A percentile compares a stretch with the other conserved stretches of the same genome.
Evolutionary conservation across 306 rosid species (phyloP).

Genomic region (Quercus alba): DNA sequence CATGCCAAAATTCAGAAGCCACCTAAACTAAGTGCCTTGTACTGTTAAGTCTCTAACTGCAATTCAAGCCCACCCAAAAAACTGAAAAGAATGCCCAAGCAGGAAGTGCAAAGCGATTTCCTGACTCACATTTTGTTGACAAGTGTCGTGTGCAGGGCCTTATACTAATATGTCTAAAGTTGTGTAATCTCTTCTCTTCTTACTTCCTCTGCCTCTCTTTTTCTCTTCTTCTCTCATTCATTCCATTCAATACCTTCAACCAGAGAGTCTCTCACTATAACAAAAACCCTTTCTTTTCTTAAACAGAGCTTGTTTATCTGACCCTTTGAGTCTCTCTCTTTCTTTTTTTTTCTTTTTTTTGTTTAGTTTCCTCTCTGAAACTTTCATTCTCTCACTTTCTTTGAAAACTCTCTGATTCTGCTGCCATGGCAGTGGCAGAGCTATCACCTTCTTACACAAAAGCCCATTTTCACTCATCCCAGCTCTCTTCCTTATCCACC

Average conservation of each 20-base stretch:
- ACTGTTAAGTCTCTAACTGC: too few relatives aligned
- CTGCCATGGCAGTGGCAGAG: constrained; percentile 73
- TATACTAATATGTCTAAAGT: constrained; percentile 28
- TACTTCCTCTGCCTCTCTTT: not conserved
- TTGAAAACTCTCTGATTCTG: constrained; percentile 4
- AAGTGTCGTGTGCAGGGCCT: constrained; percentile 73
- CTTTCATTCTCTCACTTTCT: not conserved
- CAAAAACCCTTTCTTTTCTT: too few relatives aligned
- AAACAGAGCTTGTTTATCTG: not conserved
- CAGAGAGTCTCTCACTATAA: too few relatives aligned
- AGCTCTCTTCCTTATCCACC: constrained; percentile 46
- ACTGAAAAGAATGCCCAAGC: too few relatives aligned
- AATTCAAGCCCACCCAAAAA: too few relatives aligned
- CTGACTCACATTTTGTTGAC: constrained; percentile 31
- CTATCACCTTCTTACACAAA: constrained; percentile 45
- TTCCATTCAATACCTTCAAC: constrained; percentile 1
- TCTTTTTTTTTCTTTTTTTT: not conserved
- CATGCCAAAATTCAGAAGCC: too few relatives aligned
- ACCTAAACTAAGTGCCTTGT: too few relatives aligned
- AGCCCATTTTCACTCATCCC: constrained; percentile 45
- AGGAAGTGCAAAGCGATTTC: not conserved
- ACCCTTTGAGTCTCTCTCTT: not conserved
- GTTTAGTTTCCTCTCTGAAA: not conserved
- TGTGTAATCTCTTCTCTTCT: constrained; percentile 15
- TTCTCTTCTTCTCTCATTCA: constrained; percentile 20